Evolutionary conservation across 495 filamentous ascomycete genomes (phyloP).

Genomic region (Lasiosphaeria ovina): DNA sequence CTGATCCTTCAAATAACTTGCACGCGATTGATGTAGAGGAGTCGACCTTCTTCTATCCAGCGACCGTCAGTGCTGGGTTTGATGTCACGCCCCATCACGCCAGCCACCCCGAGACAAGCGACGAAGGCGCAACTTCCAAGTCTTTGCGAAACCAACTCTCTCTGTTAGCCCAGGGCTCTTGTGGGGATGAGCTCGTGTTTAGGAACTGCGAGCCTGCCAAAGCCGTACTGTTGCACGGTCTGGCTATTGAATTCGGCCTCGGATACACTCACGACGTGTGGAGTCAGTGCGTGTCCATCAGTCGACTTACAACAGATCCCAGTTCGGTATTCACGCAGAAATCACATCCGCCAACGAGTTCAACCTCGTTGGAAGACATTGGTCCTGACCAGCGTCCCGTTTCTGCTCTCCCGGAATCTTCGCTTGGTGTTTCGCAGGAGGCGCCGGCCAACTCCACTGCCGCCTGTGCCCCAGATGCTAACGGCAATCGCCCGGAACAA

Average conservation of each 20-base stretch:
- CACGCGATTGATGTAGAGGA: neutral
- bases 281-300: constrained; percentile 21
- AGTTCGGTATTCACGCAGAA: neutral
- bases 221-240: constrained; percentile 23
- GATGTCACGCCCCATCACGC: neutral
- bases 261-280: constrained; percentile 25
- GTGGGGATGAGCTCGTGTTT: constrained; percentile 30
- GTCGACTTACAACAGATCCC: constrained; percentile 8
- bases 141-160: constrained; percentile 28
- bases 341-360: neutral
- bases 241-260: constrained; percentile 28
- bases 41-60: neutral
- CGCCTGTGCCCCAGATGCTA: no score
- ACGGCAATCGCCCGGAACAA: constrained; percentile 2
- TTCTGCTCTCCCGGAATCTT: neutral
- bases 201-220: constrained; percentile 31
- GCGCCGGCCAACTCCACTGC: no score
- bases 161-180: constrained; percentile 27
- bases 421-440: neutral
- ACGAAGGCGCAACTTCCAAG: constrained; percentile 13
- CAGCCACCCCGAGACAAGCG: constrained; percentile 4
- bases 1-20: neutral
- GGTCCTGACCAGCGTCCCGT: neutral
- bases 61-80: neutral
- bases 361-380: neutral